Percentiles rank a stretch among this genome's conserved stretches.
Evolutionary conservation across 208 protist species (phyloP).

Genomic region (Angomonas ambiguus): DNA sequence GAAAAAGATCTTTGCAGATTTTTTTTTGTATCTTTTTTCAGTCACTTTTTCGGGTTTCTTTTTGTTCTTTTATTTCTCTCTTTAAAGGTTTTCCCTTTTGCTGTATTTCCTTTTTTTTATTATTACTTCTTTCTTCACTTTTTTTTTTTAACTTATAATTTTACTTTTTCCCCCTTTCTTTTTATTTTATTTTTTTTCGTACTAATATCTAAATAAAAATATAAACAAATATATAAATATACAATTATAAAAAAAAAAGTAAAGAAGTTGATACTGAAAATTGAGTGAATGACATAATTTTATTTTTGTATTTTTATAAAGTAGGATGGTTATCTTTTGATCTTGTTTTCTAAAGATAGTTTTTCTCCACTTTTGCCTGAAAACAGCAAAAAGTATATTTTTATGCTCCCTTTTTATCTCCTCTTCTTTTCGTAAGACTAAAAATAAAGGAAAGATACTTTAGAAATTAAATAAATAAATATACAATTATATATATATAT

Average conservation of each 20-base stretch:
- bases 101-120: conserved; percentile 13
- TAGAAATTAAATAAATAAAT: too few relatives aligned
- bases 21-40: conserved; percentile 5
- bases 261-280: not conserved
- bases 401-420: not conserved
- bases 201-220: conserved; percentile 1
- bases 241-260: not conserved
- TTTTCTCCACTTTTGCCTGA: not conserved
- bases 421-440: not conserved
- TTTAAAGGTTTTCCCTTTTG: conserved; percentile 6
- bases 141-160: conserved; percentile 11
- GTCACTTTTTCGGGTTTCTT: not conserved
- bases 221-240: not conserved
- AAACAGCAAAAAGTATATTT: not conserved
- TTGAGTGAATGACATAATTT: too few relatives aligned
- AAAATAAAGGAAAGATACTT: not conserved
- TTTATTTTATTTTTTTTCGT: conserved; percentile 11
- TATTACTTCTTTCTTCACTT: conserved; percentile 11
- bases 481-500: not conserved
- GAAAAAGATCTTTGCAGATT: not conserved
- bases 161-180: conserved; percentile 5
- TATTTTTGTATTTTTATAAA: not conserved
- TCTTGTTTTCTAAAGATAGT: conserved; percentile 4
- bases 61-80: not conserved
- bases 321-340: not conserved